Evolutionary conservation across 352 stramenopile species (phyloP), one percentile per base, ranked within the genome.

Genomic region (Globisporangium megalacanthum): DNA sequence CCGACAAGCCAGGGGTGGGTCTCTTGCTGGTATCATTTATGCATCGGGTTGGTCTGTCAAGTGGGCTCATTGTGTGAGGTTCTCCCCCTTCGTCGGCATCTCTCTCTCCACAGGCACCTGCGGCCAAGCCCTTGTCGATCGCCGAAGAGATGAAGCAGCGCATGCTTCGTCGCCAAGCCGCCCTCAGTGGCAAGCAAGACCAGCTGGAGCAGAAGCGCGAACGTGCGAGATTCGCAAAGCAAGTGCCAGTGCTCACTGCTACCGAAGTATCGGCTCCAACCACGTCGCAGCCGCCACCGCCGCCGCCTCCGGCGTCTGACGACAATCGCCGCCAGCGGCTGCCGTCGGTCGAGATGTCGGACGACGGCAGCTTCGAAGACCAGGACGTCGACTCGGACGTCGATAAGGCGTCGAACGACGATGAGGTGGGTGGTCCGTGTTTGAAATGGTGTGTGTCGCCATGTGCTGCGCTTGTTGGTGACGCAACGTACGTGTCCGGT

Each of bases 121-220:
- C 73, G 9, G 72, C 62, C 17, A 83, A 88, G 42, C 81, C 79
- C 8, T 54, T 90, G 36, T 86, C 84, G 4, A 89, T 92, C 36
- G 76, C 79, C 35, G 81, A 95, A 49, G 77, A 93, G 68, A 87
- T 95, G 71, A 86, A 89, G 52, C 66, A 90, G 62, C 73, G 83
- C 42, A 87, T 95, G 77, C 64, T 77, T 13, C 85, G 85, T 49
- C 79, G 83, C 1, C 73, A 91, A 56, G 81, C 77, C 33, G 81
- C 80, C 39, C 85, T 92, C 64, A 93, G 85, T 62, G 85, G 85
- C 49, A 93, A 92, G 52, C 80, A 90, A 45, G 85, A 95, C 45
- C 67, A 86, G 49, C 78, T 92, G 58, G 83, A 95, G 57, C 83
- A 93, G 44, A 72, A 79, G 44, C 81, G 80, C 8, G 83, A 92